Evolutionary conservation across 345 rosid species (phyloP), one percentile per base, ranked within the genome.

Genomic region (Eucalyptus sp.): DNA sequence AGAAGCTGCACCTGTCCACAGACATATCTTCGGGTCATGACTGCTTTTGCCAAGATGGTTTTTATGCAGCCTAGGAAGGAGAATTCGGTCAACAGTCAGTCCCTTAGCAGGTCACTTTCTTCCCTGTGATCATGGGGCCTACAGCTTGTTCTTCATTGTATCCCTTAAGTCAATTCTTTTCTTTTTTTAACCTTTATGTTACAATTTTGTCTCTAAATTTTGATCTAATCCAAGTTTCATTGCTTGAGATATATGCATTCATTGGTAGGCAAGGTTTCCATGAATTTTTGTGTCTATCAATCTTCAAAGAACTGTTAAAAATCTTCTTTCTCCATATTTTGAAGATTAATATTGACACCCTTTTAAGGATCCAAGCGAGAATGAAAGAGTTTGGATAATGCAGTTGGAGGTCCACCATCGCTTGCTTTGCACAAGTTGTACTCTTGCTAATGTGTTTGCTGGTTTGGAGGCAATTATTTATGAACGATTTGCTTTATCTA

Each of bases 1-100:
- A 31, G 97, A 96, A 80, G 88, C 98, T 68, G 92, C 93, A 58
- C 99, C 99, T 86, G 95, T 97, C 62, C 98, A 97, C 94, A 97
- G 98, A 95, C 98, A 96, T 94, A 91, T 96, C 87, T 97, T 91
- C 87, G 99, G 99, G 90, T 92, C 98, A 56, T 97, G 90, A 92
- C 20, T 44, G 33, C 88, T 68, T 80, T 68, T 87, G 27, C 64
- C 48, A 66, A 50, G 51, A 86, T 46, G 80, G 88, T 62, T 60
- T 49, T 87, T 49, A 79, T 62, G 79, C 89, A 86, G 64, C 58
- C 54, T 90, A 56, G 27, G 44, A 76, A 76, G 83, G 48, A 41
- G 83, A 37, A 76, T 71, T 54, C 20, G 56, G 43, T 50, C 14
- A 54, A 29, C 50, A 37, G 43, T 49, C 64, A 13, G 44, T 76